Percentiles rank a stretch among this genome's conserved stretches.
phyloP scores from a whole-genome alignment of 176 grass and related monocot genomes.

The Oryza officinalis region DNA sequence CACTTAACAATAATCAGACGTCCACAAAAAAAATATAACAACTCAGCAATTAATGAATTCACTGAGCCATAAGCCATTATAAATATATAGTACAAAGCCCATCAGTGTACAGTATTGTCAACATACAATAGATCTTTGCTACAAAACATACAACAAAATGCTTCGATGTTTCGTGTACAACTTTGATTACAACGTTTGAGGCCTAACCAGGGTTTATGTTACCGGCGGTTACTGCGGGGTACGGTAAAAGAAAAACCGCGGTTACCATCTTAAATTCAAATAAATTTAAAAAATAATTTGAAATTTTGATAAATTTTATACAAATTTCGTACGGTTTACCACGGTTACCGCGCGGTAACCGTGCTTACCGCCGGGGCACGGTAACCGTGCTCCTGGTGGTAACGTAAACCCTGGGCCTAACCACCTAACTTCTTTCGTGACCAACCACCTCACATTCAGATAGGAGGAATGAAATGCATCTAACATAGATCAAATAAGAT shows the following conservation, averaged over 20 bases:
- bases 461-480: slow-evolving; percentile 4
- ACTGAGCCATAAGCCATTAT: slow-evolving; percentile 2
- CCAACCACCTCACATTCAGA: slow-evolving; percentile 17
- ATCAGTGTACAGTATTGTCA: slow-evolving; percentile 7
- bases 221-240: too few species aligned
- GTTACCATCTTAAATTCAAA: too few species aligned
- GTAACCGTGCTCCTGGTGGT: too few species aligned
- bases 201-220: too few species aligned
- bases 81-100: neutral
- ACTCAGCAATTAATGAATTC: neutral
- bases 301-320: too few species aligned
- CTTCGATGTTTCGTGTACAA: slow-evolving; percentile 5
- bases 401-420: too few species aligned
- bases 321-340: too few species aligned
- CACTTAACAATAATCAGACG: neutral
- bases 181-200: neutral
- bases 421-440: slow-evolving; percentile 13
- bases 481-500: slow-evolving; percentile 28
- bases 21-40: neutral
- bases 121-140: neutral
- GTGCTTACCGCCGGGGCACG: too few species aligned
- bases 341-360: too few species aligned
- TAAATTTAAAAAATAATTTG: too few species aligned
- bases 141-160: slow-evolving; percentile 6
- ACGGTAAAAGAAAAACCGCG: too few species aligned